These are phyloP conservation scores for Albizia julibrissin DNA, from an alignment of 306 rosid species.

Conservation along the genomic window DNA sequence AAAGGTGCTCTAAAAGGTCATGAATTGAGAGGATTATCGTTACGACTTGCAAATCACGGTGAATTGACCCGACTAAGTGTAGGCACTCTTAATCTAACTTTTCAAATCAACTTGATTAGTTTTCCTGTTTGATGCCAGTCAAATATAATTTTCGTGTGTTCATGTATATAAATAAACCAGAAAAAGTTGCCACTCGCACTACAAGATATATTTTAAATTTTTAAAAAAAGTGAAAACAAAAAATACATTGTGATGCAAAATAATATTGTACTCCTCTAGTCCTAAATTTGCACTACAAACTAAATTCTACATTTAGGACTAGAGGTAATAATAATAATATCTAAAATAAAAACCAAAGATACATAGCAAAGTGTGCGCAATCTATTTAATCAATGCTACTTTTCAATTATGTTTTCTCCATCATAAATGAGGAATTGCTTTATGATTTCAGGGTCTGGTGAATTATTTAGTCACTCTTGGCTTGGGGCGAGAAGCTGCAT, in stretches of 20 bases:
- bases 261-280: no score
- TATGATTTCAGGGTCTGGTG: slow-evolving; percentile 68
- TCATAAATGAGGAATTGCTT: background rate
- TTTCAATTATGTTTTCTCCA: background rate
- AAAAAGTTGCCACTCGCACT: background rate
- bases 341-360: background rate
- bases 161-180: background rate
- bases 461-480: slow-evolving; percentile 84
- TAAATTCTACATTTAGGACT: no score
- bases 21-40: slow-evolving; percentile 79
- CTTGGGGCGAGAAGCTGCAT: slow-evolving; percentile 95
- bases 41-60: slow-evolving; percentile 95
- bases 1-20: slow-evolving; percentile 94
- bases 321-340: no score
- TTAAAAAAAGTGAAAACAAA: no score
- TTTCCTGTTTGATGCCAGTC: slow-evolving; percentile 32
- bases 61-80: slow-evolving; percentile 91
- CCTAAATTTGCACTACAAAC: no score
- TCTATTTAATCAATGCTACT: background rate
- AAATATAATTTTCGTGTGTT: background rate
- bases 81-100: slow-evolving; percentile 42
- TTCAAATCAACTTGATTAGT: slow-evolving; percentile 17
- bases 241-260: background rate
- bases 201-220: background rate
- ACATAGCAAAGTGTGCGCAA: background rate